A percentile compares a stretch with the other conserved stretches of the same genome.
These are phyloP conservation scores for Calocera cornea DNA, from an alignment of 768 basidiomycete species.

Conservation along the genomic window DNA sequence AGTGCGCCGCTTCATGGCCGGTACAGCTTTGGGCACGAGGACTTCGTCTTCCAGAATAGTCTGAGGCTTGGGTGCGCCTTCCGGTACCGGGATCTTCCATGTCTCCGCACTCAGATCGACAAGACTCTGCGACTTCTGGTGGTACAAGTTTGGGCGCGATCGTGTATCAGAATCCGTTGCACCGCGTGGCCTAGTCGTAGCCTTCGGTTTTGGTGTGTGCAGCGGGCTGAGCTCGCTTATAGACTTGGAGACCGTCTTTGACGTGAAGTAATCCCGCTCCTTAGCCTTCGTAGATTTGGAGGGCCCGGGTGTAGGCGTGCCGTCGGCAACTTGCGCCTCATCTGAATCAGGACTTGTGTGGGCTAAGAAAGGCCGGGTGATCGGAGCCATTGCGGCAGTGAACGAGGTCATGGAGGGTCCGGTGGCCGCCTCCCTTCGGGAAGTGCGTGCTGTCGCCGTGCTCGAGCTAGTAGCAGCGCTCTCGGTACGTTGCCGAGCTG, in stretches of 20 bases:
- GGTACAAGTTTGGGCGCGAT: constrained; percentile 13
- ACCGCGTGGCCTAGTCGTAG: not conserved
- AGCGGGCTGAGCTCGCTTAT: not conserved
- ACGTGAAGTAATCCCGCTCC: not conserved
- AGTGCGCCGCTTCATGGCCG: constrained; percentile 5
- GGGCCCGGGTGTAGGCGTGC: not conserved
- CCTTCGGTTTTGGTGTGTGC: not conserved
- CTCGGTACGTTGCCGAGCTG: not conserved
- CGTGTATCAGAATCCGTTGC: not conserved
- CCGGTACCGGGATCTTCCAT: constrained; percentile 11
- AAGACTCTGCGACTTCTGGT: constrained; percentile 15
- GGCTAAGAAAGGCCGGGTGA: not conserved
- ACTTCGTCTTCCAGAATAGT: constrained; percentile 16
- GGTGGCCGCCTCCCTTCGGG: not conserved
- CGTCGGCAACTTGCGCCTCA: not conserved
- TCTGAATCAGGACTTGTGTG: not conserved
- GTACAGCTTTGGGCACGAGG: constrained; percentile 1
- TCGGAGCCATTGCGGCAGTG: not conserved
- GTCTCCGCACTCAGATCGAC: constrained; percentile 13
- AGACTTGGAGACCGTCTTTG: not conserved
- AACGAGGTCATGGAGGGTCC: not conserved
- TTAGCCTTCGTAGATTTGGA: not conserved
- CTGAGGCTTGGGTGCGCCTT: constrained; percentile 10
- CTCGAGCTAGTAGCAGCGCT: not conserved
- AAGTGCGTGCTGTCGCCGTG: not conserved